Percentiles rank a stretch among this genome's conserved stretches.
Evolutionary conservation across 1,284 basidiomycete genomes (phyloP).

Genomic region (Apiotrichum sp.): DNA sequence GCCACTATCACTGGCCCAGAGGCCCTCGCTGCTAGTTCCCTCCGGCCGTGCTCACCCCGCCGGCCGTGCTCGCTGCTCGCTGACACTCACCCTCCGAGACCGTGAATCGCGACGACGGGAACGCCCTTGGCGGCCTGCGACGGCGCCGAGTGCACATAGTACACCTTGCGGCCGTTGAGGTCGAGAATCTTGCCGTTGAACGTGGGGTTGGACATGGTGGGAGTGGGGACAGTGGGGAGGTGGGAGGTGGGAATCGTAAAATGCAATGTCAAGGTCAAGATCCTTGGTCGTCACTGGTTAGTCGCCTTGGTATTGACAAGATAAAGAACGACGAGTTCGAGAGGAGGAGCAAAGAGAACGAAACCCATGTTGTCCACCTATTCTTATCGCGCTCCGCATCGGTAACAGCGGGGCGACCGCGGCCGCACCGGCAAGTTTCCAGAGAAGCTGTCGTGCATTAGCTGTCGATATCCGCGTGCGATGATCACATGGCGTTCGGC

Average conservation of each 20-base stretch:
- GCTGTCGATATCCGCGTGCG: too few species aligned
- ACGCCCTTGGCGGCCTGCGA: constrained; percentile 55
- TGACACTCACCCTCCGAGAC: constrained; percentile 18
- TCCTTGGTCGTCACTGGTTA: background rate
- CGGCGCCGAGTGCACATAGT: constrained; percentile 11
- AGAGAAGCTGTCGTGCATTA: too few species aligned
- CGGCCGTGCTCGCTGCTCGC: background rate
- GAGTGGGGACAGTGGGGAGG: background rate
- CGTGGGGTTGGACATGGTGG: background rate
- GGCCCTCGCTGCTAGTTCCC: too few species aligned
- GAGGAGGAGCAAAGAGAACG: too few species aligned
- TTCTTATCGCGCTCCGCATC: too few species aligned
- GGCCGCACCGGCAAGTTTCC: too few species aligned
- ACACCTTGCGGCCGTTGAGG: constrained; percentile 7
- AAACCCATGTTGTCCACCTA: too few species aligned
- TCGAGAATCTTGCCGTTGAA: constrained; percentile 9
- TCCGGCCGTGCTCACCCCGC: too few species aligned
- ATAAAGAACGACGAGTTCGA: too few species aligned
- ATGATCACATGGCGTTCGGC: too few species aligned
- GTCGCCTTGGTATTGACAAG: background rate
- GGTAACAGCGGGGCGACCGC: too few species aligned
- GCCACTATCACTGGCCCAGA: too few species aligned
- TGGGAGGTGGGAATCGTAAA: background rate
- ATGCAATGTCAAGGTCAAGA: background rate
- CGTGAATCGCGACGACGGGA: constrained; percentile 22